Evolutionary conservation across 352 stramenopile genomes (phyloP), one percentile per base, ranked within the genome.

Genomic region (Phytophthora hybrid): DNA sequence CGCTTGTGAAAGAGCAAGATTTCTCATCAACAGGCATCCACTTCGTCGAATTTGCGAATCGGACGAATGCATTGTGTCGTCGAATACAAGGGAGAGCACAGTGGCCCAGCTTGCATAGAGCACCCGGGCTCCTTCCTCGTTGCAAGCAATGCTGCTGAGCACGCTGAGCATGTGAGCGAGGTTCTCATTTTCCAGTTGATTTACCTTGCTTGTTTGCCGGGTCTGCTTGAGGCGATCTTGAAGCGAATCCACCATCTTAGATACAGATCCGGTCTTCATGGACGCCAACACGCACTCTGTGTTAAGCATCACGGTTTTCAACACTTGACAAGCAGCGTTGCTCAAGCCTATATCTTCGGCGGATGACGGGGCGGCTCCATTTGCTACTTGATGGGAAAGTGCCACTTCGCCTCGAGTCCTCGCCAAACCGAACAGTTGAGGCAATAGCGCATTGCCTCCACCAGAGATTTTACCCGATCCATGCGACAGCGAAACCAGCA

Each of bases 11-110:
- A 91, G 71, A 26, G 83, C 78, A 56, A 93, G 73, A 58, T 93
- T 92, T 31, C 87, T 81, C 32, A 93, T 11, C 8, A 91, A 80
- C 31, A 91, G 71, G 32, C 68, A 80, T 0, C 84, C 84, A 16
- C 29, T 70, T 13, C 60, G 59, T 26, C 78, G 70, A 59, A 90
- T 71, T 0, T 41, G 19, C 16, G 62, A 37, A 37, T 80, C 69
- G 8, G 60, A 23, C 37, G 76, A 77, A 47, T 77, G 62, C 65
- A 91, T 76, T 6, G 88, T 76, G 52, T 93, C 87, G 14, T 76
- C 78, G 9, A 91, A 23, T 46, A 92, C 63, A n/a, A 82, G 37
- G 3, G 62, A 66, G 6, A 92, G 66, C 32, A 74, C 66, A 11
- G 68, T 80, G 26, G 68, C 29, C 39, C 77, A 74, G 52, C 32